phyloP scores from a whole-genome alignment of 2,329 filamentous ascomycete species.

The Niveomyces coronatus region DNA sequence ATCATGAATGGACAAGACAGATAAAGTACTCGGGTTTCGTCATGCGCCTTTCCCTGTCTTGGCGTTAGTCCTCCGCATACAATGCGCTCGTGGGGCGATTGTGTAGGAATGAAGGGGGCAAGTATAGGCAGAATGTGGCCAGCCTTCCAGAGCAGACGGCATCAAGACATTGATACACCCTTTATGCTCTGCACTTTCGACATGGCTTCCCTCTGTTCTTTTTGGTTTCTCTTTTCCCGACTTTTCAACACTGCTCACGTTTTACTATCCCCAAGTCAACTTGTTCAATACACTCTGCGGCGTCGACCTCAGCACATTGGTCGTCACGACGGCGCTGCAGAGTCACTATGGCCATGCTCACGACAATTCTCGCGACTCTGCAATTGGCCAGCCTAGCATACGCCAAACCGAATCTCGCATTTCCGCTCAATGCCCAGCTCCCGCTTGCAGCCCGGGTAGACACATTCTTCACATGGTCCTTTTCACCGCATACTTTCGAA shows the following conservation, averaged over 20 bases:
- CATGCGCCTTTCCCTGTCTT: background rate
- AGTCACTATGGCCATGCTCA: constrained; percentile 21
- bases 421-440: constrained; percentile 77
- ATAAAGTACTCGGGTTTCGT: too few species aligned
- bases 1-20: too few species aligned
- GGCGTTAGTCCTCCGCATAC: background rate
- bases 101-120: constrained; percentile 29
- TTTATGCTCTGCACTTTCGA: constrained; percentile 11
- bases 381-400: constrained; percentile 13
- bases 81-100: constrained; percentile 9
- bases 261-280: constrained; percentile 12
- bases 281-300: constrained; percentile 2
- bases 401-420: constrained; percentile 38
- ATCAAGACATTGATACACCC: constrained; percentile 13
- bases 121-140: constrained; percentile 19
- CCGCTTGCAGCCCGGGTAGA: constrained; percentile 66
- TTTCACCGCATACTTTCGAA: constrained; percentile 64
- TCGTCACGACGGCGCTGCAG: constrained; percentile 9
- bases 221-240: constrained; percentile 11
- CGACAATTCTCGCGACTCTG: constrained; percentile 18
- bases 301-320: constrained; percentile 15
- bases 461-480: constrained; percentile 57
- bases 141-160: constrained; percentile 18
- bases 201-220: constrained; percentile 9
- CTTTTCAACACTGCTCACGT: constrained; percentile 12